Conservation (phyloP, 805 yeast species). For the Saturnispora besseyi region DNA sequence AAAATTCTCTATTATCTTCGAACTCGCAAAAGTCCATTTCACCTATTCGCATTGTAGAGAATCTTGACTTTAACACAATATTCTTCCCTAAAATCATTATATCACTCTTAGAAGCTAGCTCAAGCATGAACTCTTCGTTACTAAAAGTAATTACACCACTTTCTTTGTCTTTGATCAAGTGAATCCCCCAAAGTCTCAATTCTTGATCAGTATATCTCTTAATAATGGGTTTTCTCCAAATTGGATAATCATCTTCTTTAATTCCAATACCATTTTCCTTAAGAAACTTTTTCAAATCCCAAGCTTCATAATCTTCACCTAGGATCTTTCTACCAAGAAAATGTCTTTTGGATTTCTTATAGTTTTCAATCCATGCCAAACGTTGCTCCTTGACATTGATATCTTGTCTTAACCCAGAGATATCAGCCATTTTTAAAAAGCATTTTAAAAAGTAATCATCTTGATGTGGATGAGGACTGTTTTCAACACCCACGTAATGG, state of each 20-base stretch:
- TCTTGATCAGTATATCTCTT: slow-evolving; percentile 1
- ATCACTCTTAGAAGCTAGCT: neutral
- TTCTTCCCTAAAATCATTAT: neutral
- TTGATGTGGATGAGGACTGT: slow-evolving; percentile 11
- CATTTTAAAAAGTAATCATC: slow-evolving; percentile 18
- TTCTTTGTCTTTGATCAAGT: neutral
- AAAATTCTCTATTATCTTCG: slow-evolving; percentile 11
- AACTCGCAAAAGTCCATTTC: slow-evolving; percentile 10
- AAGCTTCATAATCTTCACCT: slow-evolving; percentile 9
- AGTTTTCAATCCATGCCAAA: slow-evolving; percentile 9
- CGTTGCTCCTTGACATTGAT: slow-evolving; percentile 11
- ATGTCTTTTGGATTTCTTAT: neutral
- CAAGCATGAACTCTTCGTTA: neutral
- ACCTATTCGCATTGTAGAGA: neutral
- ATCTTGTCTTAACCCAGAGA: slow-evolving; percentile 18
- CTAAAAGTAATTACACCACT: neutral
- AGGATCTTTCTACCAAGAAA: neutral
- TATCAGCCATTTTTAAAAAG: slow-evolving; percentile 18
- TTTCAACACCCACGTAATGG: slow-evolving; percentile 12
- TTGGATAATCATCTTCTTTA: slow-evolving; percentile 15
- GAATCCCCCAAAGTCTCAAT: neutral
- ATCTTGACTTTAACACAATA: neutral
- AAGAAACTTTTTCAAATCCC: slow-evolving; percentile 14
- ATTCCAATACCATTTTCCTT: slow-evolving; percentile 11
- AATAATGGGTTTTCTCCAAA: slow-evolving; percentile 17